These are phyloP conservation scores for Ogataea degrootiae DNA, from an alignment of 805 yeast species.

Conservation along the genomic window DNA sequence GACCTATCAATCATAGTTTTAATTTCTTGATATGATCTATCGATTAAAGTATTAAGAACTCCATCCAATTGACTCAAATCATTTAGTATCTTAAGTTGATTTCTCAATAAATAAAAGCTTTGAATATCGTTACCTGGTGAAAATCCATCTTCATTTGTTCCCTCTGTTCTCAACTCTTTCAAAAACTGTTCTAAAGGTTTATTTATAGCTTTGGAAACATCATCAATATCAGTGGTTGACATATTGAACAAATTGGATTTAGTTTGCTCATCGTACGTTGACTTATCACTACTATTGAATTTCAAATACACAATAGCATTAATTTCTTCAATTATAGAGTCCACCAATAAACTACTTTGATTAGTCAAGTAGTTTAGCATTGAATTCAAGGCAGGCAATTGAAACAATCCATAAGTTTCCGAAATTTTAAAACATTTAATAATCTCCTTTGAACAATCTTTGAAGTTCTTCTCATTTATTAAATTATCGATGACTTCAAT, in stretches of 20 bases:
- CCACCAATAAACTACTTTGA: slow-evolving; percentile 60
- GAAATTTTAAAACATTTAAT: slow-evolving; percentile 39
- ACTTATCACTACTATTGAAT: slow-evolving; percentile 20
- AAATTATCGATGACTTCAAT: slow-evolving; percentile 62
- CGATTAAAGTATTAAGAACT: slow-evolving; percentile 49
- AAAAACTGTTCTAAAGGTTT: slow-evolving; percentile 33
- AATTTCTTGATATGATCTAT: slow-evolving; percentile 56
- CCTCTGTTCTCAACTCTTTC: slow-evolving; percentile 18
- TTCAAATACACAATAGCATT: slow-evolving; percentile 44
- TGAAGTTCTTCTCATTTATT: slow-evolving; percentile 67
- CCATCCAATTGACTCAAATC: slow-evolving; percentile 58
- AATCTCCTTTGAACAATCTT: slow-evolving; percentile 36
- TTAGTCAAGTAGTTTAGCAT: slow-evolving; percentile 47
- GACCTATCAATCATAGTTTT: slow-evolving; percentile 58
- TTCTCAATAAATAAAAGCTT: slow-evolving; percentile 17
- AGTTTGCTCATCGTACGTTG: slow-evolving; percentile 24
- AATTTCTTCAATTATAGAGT: slow-evolving; percentile 71
- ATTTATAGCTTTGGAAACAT: slow-evolving; percentile 27
- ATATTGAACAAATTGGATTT: slow-evolving; percentile 13
- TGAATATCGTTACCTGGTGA: slow-evolving; percentile 23
- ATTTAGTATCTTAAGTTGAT: slow-evolving; percentile 16
- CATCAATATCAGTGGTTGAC: slow-evolving; percentile 23
- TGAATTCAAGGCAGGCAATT: slow-evolving; percentile 47
- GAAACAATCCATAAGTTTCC: slow-evolving; percentile 51
- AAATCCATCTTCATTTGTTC: slow-evolving; percentile 16